Evolutionary conservation across 2,329 filamentous ascomycete species (phyloP).

Genomic region (Penicillium sp.): DNA sequence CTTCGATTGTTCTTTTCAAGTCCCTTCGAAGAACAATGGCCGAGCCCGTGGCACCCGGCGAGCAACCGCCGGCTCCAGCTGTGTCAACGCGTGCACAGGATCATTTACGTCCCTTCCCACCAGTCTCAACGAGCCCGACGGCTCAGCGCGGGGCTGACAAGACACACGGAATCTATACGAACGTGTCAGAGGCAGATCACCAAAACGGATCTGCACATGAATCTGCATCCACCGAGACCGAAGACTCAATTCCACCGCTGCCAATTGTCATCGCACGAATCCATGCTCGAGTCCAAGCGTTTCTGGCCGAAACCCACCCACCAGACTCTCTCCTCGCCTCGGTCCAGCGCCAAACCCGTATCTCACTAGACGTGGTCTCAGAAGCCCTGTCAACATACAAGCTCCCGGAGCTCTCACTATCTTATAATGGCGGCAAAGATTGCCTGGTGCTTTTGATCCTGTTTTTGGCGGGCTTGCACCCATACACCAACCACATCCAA

Average conservation of each 20-base stretch:
- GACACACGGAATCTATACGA: neutral
- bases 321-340: conserved; percentile 52
- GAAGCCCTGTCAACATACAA: conserved; percentile 70
- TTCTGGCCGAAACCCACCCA: conserved; percentile 57
- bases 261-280: conserved; percentile 61
- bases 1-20: conserved; percentile 3
- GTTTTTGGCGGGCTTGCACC: conserved; percentile 62
- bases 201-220: conserved; percentile 8
- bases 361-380: conserved; percentile 66
- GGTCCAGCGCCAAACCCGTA: conserved; percentile 68
- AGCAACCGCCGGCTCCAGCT: conserved; percentile 2
- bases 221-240: conserved; percentile 6
- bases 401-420: conserved; percentile 75
- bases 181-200: conserved; percentile 1
- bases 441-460: conserved; percentile 87
- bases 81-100: conserved; percentile 5
- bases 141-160: conserved; percentile 9
- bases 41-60: conserved; percentile 1
- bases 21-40: conserved; percentile 8
- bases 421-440: conserved; percentile 97
- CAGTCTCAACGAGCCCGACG: conserved; percentile 1
- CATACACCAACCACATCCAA: conserved; percentile 36
- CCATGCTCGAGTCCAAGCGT: conserved; percentile 55
- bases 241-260: conserved; percentile 26
- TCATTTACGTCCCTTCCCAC: conserved; percentile 16